Percentiles rank a stretch among this genome's conserved stretches.
Conservation (phyloP, 805 yeast genomes). For the Sugiyamaella marilandica region DNA sequence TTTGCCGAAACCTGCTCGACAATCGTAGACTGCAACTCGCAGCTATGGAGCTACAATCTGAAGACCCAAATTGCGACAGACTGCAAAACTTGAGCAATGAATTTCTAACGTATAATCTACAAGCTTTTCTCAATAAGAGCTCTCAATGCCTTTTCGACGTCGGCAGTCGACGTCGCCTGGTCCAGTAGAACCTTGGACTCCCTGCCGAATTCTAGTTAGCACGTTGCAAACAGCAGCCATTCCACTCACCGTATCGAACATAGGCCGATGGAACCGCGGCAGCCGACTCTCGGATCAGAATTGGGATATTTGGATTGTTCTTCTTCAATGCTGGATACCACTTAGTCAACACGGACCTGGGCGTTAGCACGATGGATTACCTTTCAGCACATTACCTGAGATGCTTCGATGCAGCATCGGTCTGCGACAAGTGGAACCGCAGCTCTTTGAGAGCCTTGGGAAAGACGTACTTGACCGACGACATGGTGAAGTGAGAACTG, state of each 20-base stretch:
- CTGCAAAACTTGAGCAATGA: background rate
- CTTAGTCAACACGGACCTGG: slow-evolving; percentile 55
- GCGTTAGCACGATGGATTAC: background rate
- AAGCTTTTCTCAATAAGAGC: slow-evolving; percentile 31
- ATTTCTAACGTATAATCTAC: background rate
- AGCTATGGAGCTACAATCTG: background rate
- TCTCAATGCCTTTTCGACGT: slow-evolving; percentile 37
- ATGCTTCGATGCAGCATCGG: slow-evolving; percentile 58
- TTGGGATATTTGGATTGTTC: slow-evolving; percentile 62
- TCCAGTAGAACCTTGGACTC: slow-evolving; percentile 42
- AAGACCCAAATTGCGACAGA: background rate
- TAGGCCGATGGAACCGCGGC: slow-evolving; percentile 70
- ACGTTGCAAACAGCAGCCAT: slow-evolving; percentile 11
- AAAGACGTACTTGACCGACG: slow-evolving; percentile 35
- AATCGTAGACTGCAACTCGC: background rate
- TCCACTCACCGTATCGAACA: slow-evolving; percentile 55
- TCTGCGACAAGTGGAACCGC: slow-evolving; percentile 75
- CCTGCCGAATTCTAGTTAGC: slow-evolving; percentile 30
- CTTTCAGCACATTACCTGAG: slow-evolving; percentile 33
- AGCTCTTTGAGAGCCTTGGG: slow-evolving; percentile 63
- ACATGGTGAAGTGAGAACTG: slow-evolving; percentile 6
- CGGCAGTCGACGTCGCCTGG: slow-evolving; percentile 33
- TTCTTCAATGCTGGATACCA: slow-evolving; percentile 63
- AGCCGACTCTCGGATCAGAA: slow-evolving; percentile 70
- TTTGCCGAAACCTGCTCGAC: background rate